A percentile compares a stretch with the other conserved stretches of the same genome.
Evolutionary conservation across 129 eudicot species (phyloP).

Genomic region (Artemisia annua): DNA sequence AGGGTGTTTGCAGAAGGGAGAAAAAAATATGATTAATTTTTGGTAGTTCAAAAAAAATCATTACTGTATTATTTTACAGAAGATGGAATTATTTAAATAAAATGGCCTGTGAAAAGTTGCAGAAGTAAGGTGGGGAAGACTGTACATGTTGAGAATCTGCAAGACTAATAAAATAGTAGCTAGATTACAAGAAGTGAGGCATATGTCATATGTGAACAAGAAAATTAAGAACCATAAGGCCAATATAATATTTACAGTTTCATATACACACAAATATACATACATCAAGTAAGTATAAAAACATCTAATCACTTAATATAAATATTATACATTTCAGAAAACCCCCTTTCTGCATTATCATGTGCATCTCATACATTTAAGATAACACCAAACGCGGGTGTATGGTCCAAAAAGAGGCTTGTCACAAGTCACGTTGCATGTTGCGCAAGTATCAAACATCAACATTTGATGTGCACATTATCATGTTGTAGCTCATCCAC

Average conservation of each 20-base stretch:
- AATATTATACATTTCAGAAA: constrained; percentile 2
- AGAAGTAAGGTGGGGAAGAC: neutral
- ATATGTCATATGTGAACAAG: neutral
- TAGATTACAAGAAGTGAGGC: neutral
- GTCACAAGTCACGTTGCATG: neutral
- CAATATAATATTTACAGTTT: neutral
- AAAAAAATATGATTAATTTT: neutral
- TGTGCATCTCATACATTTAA: constrained; percentile 8
- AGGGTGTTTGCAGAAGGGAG: too few species aligned
- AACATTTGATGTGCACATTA: neutral
- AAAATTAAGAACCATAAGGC: neutral
- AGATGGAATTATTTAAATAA: too few species aligned
- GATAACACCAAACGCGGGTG: too few species aligned
- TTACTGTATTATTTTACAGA: too few species aligned
- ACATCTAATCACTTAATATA: constrained; percentile 15
- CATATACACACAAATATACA: neutral
- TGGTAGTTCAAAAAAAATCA: too few species aligned
- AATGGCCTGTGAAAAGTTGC: neutral
- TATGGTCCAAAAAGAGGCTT: too few species aligned
- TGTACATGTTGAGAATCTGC: neutral
- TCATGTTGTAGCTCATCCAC: constrained; percentile 2
- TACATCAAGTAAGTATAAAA: constrained; percentile 14
- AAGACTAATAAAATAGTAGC: neutral
- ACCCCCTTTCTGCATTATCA: constrained; percentile 4
- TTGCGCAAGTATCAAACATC: neutral